Base-by-base conservation (phyloP, 306 rosid genomes). In the Psophocarpus tetragonolobus region DNA sequence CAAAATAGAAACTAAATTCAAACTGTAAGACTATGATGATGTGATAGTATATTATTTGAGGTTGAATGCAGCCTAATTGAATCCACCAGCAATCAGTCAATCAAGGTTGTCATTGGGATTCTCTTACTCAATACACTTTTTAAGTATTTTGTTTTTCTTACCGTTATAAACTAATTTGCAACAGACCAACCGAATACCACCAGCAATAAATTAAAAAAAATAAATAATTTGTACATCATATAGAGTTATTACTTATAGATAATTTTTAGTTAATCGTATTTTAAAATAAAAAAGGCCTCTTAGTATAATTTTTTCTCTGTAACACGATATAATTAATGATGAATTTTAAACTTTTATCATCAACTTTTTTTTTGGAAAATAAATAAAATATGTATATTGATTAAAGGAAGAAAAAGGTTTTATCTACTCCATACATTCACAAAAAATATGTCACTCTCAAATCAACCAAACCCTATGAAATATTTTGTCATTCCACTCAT, bases 1-100 rank as follows among this genome's bases (percentile, higher is more conserved):
- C 32, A 67, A 12, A 47, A 47, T 12, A 54, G 11, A 71, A 56
- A 45, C 6, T 60, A 75, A 36, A 80, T 54, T 39, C 51, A 30
- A 30, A 73, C 66, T 32, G 75, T 67, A 39, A 47, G 48, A 14
- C 4, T 51, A 60, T 27, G 33, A 41, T 66, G 71, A 56, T 53
- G 24, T 42, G 73, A 58, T 77, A 51, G 44, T 68, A 3, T 58
- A 72, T 60, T 73, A 30, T 48, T 73, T 53, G 18, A 13, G 71
- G 62, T 78, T 78, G 73, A 70, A 70, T 74, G 72, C 33, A 30
- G 35, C 53, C 60, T 5, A 20, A 60, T 81, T 68, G 41, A 42
- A 54, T 69, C n/a, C 39, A 26, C 26, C 20, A 38, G 62, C 41
- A 4, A 45, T 58, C 70, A 10, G 1, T 58, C 70, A 38, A 38